Percentiles rank a stretch among this genome's conserved stretches.
These are phyloP conservation scores for Sistotremastrum niveocremeum DNA, from an alignment of 768 basidiomycete genomes.

Conservation along the genomic window DNA sequence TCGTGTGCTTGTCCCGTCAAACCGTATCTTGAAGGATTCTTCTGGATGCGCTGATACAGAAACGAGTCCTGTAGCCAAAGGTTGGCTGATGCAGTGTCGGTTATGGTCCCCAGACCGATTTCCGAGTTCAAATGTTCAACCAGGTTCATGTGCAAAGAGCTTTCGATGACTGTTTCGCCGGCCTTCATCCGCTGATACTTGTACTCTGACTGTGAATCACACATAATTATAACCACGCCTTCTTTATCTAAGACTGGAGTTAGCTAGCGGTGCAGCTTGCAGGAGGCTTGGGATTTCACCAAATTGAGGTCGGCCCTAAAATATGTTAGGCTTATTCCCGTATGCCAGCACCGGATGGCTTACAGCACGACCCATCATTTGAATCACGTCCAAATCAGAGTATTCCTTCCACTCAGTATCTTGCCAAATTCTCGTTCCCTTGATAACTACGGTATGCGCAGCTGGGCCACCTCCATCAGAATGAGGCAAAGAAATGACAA, in stretches of 20 bases:
- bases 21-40: constrained; percentile 71
- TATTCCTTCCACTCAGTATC: constrained; percentile 65
- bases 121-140: constrained; percentile 92
- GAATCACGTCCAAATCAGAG: constrained; percentile 84
- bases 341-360: constrained; percentile 12
- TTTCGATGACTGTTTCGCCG: constrained; percentile 72
- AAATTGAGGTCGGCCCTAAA: constrained; percentile 80
- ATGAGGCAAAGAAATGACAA: not conserved
- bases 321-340: not conserved
- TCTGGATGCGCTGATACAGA: constrained; percentile 70
- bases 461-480: constrained; percentile 28
- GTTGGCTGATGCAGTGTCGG: constrained; percentile 51
- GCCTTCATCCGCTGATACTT: constrained; percentile 61
- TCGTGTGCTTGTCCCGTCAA: constrained; percentile 30
- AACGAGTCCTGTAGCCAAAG: constrained; percentile 80
- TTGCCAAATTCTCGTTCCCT: constrained; percentile 74
- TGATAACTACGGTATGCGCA: constrained; percentile 87
- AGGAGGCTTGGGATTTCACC: constrained; percentile 27
- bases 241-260: constrained; percentile 46
- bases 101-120: constrained; percentile 78
- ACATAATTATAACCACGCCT: constrained; percentile 74
- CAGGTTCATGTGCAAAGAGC: constrained; percentile 69
- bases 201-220: constrained; percentile 53
- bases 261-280: constrained; percentile 1
- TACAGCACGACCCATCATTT: constrained; percentile 93